Base-by-base conservation (phyloP, 2,329 filamentous ascomycete genomes). In the Pseudogymnoascus sp. region DNA sequence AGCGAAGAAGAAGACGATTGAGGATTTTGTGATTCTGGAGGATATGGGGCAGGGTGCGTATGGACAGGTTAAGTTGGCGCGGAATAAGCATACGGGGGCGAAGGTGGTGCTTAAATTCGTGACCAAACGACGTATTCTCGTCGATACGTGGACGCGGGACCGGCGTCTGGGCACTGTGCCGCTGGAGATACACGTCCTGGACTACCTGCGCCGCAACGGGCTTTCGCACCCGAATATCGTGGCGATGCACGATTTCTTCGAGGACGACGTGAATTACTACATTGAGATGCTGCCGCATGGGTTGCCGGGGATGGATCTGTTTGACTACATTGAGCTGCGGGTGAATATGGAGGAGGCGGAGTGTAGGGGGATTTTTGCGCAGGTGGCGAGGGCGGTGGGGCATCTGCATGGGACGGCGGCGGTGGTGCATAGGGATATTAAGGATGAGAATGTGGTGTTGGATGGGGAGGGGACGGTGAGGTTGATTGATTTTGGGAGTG, bases 31-130 rank as follows among this genome's bases (percentile, higher is more conserved):
- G 44, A 93, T 99, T 65, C 80, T 99, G 11, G 95, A 99, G 76
- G 95, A 99, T 65, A 97, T 99, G 93, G 95, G 95, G 4, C 92
- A 97, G 77, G 95, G 95, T 42, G 95, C 95, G 1, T 99, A 99
- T 73, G 95, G 95, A 1, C 93, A 99, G 76, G 95, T 99, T 64
- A 99, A 99, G 75, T 83, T 99, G 59, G 93, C 90, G 61, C 86
- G 93, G 31, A 96, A 93, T 77, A 86, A 87, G 70, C 85, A 83
- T 61, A 85, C 80, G 23, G 79, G 84, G 61, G 89, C 88, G 73
- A 96, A 96, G 76, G 89, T 96, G 66, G 93, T 99, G 19, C 83
- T 99, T 72, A 99, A 99, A 75, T 99, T 96, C 74, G 95, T 99
- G 60, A 97, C 95, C 4, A 99, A 99, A 77, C 87, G 90, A 64